Evolutionary conservation across 1,284 basidiomycete species (phyloP), one percentile per base, ranked within the genome.

Genomic region (Leccinum pachyderme): DNA sequence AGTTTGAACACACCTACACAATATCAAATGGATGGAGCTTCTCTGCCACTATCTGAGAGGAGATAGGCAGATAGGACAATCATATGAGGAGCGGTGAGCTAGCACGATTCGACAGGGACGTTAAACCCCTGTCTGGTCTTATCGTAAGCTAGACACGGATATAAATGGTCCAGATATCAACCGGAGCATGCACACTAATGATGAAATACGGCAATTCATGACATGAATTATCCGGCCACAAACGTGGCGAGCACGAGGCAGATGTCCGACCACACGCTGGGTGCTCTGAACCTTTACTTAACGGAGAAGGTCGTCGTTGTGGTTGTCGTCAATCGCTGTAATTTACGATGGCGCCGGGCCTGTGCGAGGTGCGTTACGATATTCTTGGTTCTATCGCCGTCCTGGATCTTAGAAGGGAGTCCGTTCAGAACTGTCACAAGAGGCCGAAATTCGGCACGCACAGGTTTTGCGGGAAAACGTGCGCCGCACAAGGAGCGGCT

Each of bases 401-500:
- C 11, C 41, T 47, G 8, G 43, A 59, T 56, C 51, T 47, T 18
- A 37, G 39, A 45, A 56, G 55, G 27, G 13, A 15, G 24, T 52
- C 37, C n/a, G 6, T 29, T 47, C 22, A 85, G 83, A 79, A 80
- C 55, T 85, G 83, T 60, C 76, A 79, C 62, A 72, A 77, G 70
- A 81, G 77, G 60, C 81, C 80, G 18, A 81, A 77, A 63, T 82
- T 75, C 57, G 72, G 72, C 2, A 75, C 74, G 56, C 77, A 80
- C 65, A 71, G 73, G 12, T 85, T 78, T 59, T 86, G 83, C 60
- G 79, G 82, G 33, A 83, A 81, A 71, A 82, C 79, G 24, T 86
- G 83, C 63, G 82, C 81, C 9, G 65, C 69, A 31, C 77, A 81
- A 63, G 81, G 77, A 32, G 58, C 58, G 5, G 47, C 58, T 24